Base-by-base conservation (phyloP, 345 rosid genomes). In the Mangifera indica region DNA sequence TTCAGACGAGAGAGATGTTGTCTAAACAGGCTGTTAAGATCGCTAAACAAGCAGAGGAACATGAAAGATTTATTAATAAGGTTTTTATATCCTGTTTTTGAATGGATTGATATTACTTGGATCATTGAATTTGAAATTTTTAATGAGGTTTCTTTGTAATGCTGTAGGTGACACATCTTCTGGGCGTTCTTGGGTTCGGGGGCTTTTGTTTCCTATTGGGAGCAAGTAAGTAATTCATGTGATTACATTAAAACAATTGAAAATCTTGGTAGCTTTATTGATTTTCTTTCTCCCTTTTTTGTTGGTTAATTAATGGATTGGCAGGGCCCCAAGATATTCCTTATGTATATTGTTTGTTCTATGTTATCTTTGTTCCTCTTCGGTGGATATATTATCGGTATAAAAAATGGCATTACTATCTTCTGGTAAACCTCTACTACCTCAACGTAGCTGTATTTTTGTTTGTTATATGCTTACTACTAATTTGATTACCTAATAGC, bases 391-490 rank as follows among this genome's bases (percentile, higher is more conserved):
- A 94, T 79, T 94, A 94, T 70, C 89, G 98, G 77, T 92, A 78
- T 81, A 94, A 94, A 86, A 94, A 94, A 82, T 89, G 93, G 98
- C 98, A 94, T 78, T 94, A 92, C 78, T 94, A 92, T 84, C 98
- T 94, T 72, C 87, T 94, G 88, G 98, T 94, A 85, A 84, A 80
- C 54, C 57, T 53, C 73, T 40, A 72, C 78, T 68, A n/a, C n/a
- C n/a, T 57, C 71, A 40, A 57, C 49, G 29, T 34, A 62, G 26
- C 51, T 53, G 69, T 55, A 29, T 53, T 48, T 18, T 18, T 60
- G 56, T 21, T 48, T 51, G 42, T 7, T 25, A 63, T 46, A 44
- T 66, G 42, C 13, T n/a, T 48, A 20, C 14, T 46, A 11, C 26
- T n/a, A 44, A n/a, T 46, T 29, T 45, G 17, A 18, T 13, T 55